These are phyloP conservation scores for Calonectria henricotiae DNA, from an alignment of 2,329 filamentous ascomycete genomes.

Conservation along the genomic window DNA sequence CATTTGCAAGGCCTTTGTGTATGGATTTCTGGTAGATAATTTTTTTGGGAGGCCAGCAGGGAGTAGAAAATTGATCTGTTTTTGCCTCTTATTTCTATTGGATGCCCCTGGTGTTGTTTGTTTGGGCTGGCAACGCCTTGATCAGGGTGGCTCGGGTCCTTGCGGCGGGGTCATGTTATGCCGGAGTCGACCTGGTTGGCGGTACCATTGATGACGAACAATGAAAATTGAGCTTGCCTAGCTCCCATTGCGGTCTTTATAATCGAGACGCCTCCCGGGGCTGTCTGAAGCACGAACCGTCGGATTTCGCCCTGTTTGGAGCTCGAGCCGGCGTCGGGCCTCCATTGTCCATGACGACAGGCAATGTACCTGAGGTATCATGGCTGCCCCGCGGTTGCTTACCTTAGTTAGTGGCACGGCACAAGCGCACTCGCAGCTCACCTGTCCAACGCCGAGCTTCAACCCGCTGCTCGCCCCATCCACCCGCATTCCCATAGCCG, in stretches of 20 bases:
- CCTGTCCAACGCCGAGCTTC: constrained; percentile 41
- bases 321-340: constrained; percentile 2
- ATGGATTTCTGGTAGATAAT: constrained; percentile 53
- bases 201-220: constrained; percentile 20
- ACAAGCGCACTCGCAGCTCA: constrained; percentile 17
- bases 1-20: constrained; percentile 44
- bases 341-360: constrained; percentile 29
- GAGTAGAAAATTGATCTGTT: constrained; percentile 46
- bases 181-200: background rate
- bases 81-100: constrained; percentile 39
- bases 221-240: constrained; percentile 16
- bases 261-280: background rate
- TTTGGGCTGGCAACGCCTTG: constrained; percentile 1
- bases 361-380: constrained; percentile 34
- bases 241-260: constrained; percentile 2
- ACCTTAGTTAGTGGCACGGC: constrained; percentile 22
- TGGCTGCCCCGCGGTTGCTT: constrained; percentile 51
- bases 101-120: constrained; percentile 18
- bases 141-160: constrained; percentile 26
- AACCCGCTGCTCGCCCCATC: constrained; percentile 46
- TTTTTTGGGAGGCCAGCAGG: constrained; percentile 41
- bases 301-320: background rate
- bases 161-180: constrained; percentile 31
- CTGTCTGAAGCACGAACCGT: background rate
- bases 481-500: constrained; percentile 39